phyloP scores from a whole-genome alignment of 345 rosid genomes.

The Viola odorata region DNA sequence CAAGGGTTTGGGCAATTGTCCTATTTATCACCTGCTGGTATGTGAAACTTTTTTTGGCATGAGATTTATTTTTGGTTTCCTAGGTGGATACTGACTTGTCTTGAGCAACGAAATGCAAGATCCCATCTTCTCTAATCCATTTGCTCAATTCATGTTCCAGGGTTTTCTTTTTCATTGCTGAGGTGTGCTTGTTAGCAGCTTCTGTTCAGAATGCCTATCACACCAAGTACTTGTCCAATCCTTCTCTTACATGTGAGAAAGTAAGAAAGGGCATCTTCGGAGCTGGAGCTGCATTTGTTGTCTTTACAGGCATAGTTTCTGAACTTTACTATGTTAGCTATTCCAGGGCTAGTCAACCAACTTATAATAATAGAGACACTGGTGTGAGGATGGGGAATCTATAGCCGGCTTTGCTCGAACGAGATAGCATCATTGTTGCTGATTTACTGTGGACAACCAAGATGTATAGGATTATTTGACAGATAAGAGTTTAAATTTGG shows the following conservation, averaged over 20 bases:
- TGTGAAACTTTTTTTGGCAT: background rate
- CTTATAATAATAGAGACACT: constrained; percentile 36
- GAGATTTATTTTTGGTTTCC: too few species aligned
- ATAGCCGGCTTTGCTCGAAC: constrained; percentile 12
- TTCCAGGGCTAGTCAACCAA: constrained; percentile 41
- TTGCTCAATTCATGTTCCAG: constrained; percentile 30
- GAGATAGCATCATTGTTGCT: too few species aligned
- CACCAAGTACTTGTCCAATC: constrained; percentile 46
- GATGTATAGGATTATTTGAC: too few species aligned
- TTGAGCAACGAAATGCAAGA: too few species aligned
- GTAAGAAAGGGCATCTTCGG: constrained; percentile 79
- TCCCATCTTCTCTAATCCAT: background rate
- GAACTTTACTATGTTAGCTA: constrained; percentile 70
- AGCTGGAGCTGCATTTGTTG: constrained; percentile 81
- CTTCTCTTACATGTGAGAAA: constrained; percentile 40
- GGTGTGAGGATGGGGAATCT: constrained; percentile 77
- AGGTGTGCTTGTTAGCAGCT: constrained; percentile 77
- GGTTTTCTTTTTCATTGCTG: constrained; percentile 83
- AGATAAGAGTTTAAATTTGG: too few species aligned
- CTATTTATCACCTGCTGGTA: constrained; percentile 67
- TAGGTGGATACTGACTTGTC: too few species aligned
- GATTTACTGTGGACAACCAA: too few species aligned
- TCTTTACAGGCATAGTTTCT: constrained; percentile 72
- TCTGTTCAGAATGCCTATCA: constrained; percentile 82
- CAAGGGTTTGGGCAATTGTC: constrained; percentile 63